These are phyloP conservation scores for Mortierella sp. DNA, from an alignment of 371 early-diverging fungal genomes.

Conservation along the genomic window DNA sequence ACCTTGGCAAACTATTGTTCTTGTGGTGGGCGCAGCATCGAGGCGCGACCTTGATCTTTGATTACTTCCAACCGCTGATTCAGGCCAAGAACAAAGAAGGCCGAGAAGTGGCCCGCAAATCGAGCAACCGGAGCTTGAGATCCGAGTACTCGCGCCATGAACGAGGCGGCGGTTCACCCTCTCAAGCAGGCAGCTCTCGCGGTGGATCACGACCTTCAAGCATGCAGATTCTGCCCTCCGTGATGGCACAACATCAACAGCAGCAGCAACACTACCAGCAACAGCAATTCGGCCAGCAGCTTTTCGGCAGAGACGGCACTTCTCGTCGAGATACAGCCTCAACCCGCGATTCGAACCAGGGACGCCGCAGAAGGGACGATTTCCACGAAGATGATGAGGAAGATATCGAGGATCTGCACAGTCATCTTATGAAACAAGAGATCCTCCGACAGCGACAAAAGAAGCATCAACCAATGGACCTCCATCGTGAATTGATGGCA, in stretches of 20 bases:
- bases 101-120: constrained; percentile 46
- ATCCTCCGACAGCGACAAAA: constrained; percentile 8
- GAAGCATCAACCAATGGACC: constrained; percentile 26
- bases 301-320: constrained; percentile 25
- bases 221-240: constrained; percentile 39
- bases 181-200: constrained; percentile 5
- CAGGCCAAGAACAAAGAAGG: constrained; percentile 54
- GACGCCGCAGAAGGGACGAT: constrained; percentile 17
- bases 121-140: constrained; percentile 37
- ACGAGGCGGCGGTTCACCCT: constrained; percentile 23
- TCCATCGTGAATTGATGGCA: constrained; percentile 39
- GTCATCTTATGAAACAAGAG: constrained; percentile 11
- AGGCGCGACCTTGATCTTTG: constrained; percentile 47
- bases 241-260: constrained; percentile 31
- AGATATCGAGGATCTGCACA: constrained; percentile 9
- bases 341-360: constrained; percentile 31
- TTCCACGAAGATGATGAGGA: constrained; percentile 33
- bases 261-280: constrained; percentile 43
- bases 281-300: constrained; percentile 42
- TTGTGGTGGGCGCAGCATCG: constrained; percentile 54
- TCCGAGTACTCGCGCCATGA: constrained; percentile 34
- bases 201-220: constrained; percentile 25
- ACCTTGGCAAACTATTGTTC: constrained; percentile 47
- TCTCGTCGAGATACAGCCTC: constrained; percentile 37
- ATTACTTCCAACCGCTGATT: constrained; percentile 53